These are phyloP conservation scores for Taiozyma sp. DNA, from an alignment of 1,139 yeast species.

Conservation along the genomic window DNA sequence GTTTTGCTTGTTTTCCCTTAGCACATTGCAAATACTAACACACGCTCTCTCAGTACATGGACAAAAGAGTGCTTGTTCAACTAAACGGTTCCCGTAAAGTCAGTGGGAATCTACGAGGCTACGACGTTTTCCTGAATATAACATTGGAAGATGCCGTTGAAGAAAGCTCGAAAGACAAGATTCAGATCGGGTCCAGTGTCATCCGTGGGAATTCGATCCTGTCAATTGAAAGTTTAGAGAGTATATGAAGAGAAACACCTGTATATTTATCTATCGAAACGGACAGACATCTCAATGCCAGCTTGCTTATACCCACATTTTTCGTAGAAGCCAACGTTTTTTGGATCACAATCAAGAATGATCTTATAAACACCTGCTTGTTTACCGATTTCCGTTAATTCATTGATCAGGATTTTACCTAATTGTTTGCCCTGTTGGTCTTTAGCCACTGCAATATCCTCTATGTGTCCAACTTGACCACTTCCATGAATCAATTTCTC, in stretches of 20 bases:
- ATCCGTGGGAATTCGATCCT: constrained; percentile 60
- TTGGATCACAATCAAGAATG: constrained; percentile 81
- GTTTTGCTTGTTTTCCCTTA: too few relatives aligned
- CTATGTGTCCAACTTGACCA: constrained; percentile 90
- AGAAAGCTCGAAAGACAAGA: constrained; percentile 44
- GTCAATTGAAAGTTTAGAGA: constrained; percentile 43
- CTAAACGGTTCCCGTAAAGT: constrained; percentile 73
- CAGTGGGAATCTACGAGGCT: constrained; percentile 72
- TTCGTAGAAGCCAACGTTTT: constrained; percentile 80
- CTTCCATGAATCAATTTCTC: constrained; percentile 68
- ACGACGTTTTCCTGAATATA: constrained; percentile 69
- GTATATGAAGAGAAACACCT: constrained; percentile 14
- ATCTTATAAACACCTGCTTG: constrained; percentile 77
- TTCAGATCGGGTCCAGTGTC: constrained; percentile 49
- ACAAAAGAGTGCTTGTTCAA: constrained; percentile 64
- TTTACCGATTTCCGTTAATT: constrained; percentile 57
- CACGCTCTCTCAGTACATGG: constrained; percentile 51
- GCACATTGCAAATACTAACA: constrained; percentile 4
- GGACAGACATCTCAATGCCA: constrained; percentile 68
- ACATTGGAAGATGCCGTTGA: constrained; percentile 75
- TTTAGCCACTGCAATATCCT: constrained; percentile 80
- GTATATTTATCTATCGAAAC: constrained; percentile 17
- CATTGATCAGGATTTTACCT: constrained; percentile 63
- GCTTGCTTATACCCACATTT: constrained; percentile 70
- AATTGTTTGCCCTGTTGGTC: constrained; percentile 80